These are phyloP conservation scores for Boletellus emodensis DNA, from an alignment of 768 basidiomycete genomes.

Conservation along the genomic window DNA sequence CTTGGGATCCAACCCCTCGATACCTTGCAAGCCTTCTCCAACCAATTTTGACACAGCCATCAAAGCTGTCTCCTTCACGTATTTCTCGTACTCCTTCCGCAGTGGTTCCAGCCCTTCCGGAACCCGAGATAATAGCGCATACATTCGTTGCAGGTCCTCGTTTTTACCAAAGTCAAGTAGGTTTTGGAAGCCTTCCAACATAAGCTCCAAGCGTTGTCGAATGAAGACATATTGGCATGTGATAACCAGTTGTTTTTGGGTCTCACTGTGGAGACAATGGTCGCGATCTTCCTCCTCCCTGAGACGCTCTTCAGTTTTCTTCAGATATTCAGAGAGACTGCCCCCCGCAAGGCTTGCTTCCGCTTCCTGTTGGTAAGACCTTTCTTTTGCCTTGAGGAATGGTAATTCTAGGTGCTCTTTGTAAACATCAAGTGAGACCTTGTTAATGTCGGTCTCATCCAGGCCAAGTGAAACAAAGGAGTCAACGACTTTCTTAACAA, in stretches of 20 bases:
- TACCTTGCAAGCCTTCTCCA: conserved; percentile 48
- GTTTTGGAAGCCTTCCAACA: conserved; percentile 92
- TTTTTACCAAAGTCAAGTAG: conserved; percentile 91
- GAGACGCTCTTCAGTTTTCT: conserved; percentile 88
- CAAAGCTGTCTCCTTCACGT: conserved; percentile 88
- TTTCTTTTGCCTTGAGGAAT: conserved; percentile 85
- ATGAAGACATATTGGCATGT: conserved; percentile 93
- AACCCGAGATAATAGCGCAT: conserved; percentile 85
- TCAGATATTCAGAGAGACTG: conserved; percentile 90
- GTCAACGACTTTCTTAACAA: conserved; percentile 92
- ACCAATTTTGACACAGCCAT: conserved; percentile 72
- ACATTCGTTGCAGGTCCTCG: conserved; percentile 94
- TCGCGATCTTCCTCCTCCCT: conserved; percentile 95
- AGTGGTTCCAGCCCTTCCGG: conserved; percentile 87
- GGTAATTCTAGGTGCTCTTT: conserved; percentile 84
- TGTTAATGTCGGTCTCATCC: conserved; percentile 89
- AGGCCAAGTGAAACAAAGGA: conserved; percentile 93
- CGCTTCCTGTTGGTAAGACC: conserved; percentile 90
- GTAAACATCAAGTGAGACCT: conserved; percentile 91
- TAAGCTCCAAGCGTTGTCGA: conserved; percentile 72
- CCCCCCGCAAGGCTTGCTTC: conserved; percentile 85
- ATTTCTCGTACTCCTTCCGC: conserved; percentile 89
- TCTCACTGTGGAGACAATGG: conserved; percentile 85
- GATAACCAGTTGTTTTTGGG: conserved; percentile 72
- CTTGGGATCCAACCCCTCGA: conserved; percentile 80